Base-by-base conservation (phyloP, 2,329 filamentous ascomycete species). In the Tolypocladium guangdongense region DNA sequence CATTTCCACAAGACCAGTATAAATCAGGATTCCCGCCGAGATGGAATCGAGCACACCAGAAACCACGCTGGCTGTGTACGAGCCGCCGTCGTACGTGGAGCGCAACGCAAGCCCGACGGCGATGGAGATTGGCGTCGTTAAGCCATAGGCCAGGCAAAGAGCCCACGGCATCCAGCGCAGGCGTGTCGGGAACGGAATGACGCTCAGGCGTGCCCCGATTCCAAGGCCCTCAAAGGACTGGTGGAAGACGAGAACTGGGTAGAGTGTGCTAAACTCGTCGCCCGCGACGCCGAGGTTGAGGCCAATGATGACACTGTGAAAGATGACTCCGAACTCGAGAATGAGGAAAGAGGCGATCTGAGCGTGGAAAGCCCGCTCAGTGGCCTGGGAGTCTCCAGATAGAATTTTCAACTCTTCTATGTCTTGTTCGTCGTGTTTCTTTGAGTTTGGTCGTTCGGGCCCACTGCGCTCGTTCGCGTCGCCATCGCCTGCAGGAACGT, bases 231-330 rank as follows among this genome's bases (percentile, higher is more conserved):
- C 81, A 54, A 84, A 84, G 12, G 78, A 75, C 61, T 84, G 81
- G 59, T 84, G 81, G 68, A 84, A 84, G 53, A 82, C 75, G 1
- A 85, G 71, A 39, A 83, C 81, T 3, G 77, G 75, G 62, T 82
- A 82, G 2, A 84, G 70, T 0, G 78, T 77, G 35, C 69, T 64
- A 66, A 84, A 84, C 48, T 83, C 80, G 0, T 74, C 65, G 27
- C 78, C 76, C 2, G 76, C 73, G n/a, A 82, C 79, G 18, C 78
- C 82, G 11, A 84, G 69, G 52, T 81, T 84, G 52, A 84, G 72
- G 2, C 81, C 81, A 56, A 84, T 83, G 63, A 84, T 81, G 49
- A 84, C 75, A 4, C 77, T 81, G 68, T 84, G 81, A 68, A 84
- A 83, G 52, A 84, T 76, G 56, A 84, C 77, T 56, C 81, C 81